A percentile compares a stretch with the other conserved stretches of the same genome.
Evolutionary conservation across 139 green algal genomes (phyloP).

Genomic region (Limnomonas spitsbergensis): DNA sequence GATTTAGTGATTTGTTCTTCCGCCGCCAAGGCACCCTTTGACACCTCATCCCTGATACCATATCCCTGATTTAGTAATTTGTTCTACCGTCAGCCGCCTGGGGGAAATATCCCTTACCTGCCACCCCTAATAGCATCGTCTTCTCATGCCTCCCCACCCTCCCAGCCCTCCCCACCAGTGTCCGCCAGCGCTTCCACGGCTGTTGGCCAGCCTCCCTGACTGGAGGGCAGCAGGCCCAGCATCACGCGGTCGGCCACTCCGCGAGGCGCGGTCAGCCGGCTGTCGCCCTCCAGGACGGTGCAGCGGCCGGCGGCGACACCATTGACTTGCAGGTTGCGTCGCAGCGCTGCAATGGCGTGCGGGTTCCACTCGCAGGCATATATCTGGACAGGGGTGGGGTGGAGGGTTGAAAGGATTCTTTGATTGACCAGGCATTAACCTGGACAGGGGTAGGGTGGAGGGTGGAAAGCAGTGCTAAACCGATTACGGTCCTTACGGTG

Average conservation of each 20-base stretch:
- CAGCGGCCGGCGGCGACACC: slow-evolving; percentile 43
- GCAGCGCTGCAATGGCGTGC: slow-evolving; percentile 50
- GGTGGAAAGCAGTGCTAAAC: too few species aligned
- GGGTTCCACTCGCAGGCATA: slow-evolving; percentile 83
- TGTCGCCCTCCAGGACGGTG: slow-evolving; percentile 63
- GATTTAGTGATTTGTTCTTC: too few species aligned
- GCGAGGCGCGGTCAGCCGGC: slow-evolving; percentile 41
- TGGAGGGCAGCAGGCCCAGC: slow-evolving; percentile 70
- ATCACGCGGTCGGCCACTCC: slow-evolving; percentile 68
- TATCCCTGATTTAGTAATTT: too few species aligned
- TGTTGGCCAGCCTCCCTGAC: slow-evolving; percentile 52
- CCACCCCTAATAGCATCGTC: too few species aligned
- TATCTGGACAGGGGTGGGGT: slow-evolving; percentile 37
- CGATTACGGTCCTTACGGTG: too few species aligned
- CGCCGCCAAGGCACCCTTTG: too few species aligned
- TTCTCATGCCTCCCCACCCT: too few species aligned
- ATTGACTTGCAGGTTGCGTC: slow-evolving; percentile 53
- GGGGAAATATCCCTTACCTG: too few species aligned
- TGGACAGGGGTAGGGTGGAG: too few species aligned
- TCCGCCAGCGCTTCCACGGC: slow-evolving; percentile 55
- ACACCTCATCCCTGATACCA: too few species aligned
- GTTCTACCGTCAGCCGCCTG: too few species aligned
- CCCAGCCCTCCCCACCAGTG: slow-evolving; percentile 23
- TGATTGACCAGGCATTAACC: not conserved
- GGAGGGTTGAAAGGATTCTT: not conserved